phyloP scores from a whole-genome alignment of 805 yeast genomes.

The Wickerhamiella nectarea region DNA sequence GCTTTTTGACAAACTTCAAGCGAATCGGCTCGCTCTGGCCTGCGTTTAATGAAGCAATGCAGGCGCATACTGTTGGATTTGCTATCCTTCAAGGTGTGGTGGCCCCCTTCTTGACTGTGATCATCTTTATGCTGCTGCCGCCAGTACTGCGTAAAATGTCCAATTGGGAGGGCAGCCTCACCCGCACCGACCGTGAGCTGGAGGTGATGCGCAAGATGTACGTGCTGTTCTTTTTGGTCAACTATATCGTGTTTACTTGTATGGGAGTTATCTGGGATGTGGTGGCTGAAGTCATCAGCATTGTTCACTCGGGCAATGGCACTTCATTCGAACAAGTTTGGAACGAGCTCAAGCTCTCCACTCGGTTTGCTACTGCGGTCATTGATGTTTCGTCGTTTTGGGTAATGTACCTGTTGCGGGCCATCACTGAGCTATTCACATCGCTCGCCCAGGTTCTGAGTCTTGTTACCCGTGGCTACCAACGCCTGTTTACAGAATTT shows the following conservation, averaged over 20 bases:
- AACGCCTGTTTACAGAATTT: slow-evolving; percentile 18
- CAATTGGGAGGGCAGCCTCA: slow-evolving; percentile 27
- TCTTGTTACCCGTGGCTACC: slow-evolving; percentile 19
- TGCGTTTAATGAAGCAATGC: slow-evolving; percentile 22
- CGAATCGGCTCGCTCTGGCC: slow-evolving; percentile 29
- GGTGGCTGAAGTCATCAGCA: slow-evolving; percentile 21
- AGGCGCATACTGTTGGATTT: slow-evolving; percentile 19
- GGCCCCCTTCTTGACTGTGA: slow-evolving; percentile 26
- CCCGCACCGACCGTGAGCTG: slow-evolving; percentile 28
- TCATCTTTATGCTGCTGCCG: slow-evolving; percentile 27
- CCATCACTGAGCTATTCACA: slow-evolving; percentile 23
- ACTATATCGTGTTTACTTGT: slow-evolving; percentile 27
- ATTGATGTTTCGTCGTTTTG: slow-evolving; percentile 30
- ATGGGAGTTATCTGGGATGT: slow-evolving; percentile 30
- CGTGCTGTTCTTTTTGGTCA: slow-evolving; percentile 28
- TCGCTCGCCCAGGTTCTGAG: slow-evolving; percentile 24
- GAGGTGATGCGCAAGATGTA: slow-evolving; percentile 28
- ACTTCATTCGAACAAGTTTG: slow-evolving; percentile 21
- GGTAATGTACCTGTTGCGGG: slow-evolving; percentile 29
- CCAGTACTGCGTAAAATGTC: slow-evolving; percentile 26
- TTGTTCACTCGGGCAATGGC: slow-evolving; percentile 8
- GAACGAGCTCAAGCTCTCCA: slow-evolving; percentile 21
- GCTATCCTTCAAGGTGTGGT: slow-evolving; percentile 30
- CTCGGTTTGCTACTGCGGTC: slow-evolving; percentile 27
- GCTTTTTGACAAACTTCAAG: slow-evolving; percentile 27